Conservation (phyloP, 352 stramenopile species). For the Pythium dissimile region DNA sequence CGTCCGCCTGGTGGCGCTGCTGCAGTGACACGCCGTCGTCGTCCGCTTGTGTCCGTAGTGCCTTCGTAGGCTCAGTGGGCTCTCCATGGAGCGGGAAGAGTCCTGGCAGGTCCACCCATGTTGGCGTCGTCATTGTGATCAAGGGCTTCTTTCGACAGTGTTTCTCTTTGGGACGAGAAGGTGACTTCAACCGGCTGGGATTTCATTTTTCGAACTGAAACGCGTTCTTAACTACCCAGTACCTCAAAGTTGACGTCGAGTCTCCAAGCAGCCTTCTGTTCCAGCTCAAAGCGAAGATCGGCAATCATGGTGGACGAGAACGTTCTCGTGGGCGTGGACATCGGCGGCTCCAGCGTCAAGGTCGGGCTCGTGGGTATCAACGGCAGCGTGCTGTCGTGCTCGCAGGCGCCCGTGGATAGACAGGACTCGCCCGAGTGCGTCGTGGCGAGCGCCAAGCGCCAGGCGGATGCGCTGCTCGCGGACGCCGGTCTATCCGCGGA, state of each 20-base stretch:
- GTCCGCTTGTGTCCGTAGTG: background rate
- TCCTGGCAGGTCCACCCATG: slow-evolving; percentile 12
- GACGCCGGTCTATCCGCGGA: slow-evolving; percentile 24
- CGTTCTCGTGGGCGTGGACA: slow-evolving; percentile 64
- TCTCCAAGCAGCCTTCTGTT: too few species aligned
- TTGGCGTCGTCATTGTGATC: slow-evolving; percentile 1
- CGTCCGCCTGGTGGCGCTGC: slow-evolving; percentile 31
- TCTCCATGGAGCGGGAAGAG: slow-evolving; percentile 6
- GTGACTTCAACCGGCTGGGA: slow-evolving; percentile 15
- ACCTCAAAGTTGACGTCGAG: too few species aligned
- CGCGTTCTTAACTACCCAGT: slow-evolving; percentile 15
- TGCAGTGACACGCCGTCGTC: background rate
- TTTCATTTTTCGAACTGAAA: background rate
- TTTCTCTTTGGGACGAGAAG: background rate
- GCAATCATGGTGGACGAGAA: background rate
- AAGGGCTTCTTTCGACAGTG: background rate
- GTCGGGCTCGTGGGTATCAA: slow-evolving; percentile 53
- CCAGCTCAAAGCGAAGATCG: background rate
- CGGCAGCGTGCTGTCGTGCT: slow-evolving; percentile 42
- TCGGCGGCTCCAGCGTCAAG: slow-evolving; percentile 74
- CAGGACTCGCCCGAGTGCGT: slow-evolving; percentile 45
- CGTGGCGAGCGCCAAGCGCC: slow-evolving; percentile 38
- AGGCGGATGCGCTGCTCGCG: slow-evolving; percentile 41
- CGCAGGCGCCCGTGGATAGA: slow-evolving; percentile 40
- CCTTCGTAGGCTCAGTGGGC: background rate